These are phyloP conservation scores for Silene conica DNA, from an alignment of 148 eudicot species.

Conservation along the genomic window DNA sequence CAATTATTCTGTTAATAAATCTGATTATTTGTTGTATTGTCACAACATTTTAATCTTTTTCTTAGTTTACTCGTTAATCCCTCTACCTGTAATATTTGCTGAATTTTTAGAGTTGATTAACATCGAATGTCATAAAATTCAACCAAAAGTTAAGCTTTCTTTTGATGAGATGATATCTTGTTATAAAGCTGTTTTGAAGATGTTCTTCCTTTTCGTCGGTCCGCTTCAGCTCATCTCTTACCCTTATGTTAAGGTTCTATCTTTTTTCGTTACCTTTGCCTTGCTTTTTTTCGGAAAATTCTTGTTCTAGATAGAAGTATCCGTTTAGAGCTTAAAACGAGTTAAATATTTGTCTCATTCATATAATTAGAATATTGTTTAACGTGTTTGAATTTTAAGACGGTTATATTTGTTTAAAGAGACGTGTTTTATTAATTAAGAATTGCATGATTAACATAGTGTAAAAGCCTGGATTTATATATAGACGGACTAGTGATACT, in stretches of 20 bases:
- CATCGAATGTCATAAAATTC: constrained; percentile 56
- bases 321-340: too few species aligned
- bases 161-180: constrained; percentile 39
- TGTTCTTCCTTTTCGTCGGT: constrained; percentile 63
- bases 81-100: constrained; percentile 41
- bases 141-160: constrained; percentile 64
- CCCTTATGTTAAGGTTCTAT: constrained; percentile 53
- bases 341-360: too few species aligned
- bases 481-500: too few species aligned
- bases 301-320: too few species aligned
- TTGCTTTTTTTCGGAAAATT: too few species aligned
- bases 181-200: constrained; percentile 67
- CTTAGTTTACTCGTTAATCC: constrained; percentile 56
- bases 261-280: too few species aligned
- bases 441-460: too few species aligned
- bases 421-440: too few species aligned
- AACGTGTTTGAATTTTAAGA: too few species aligned
- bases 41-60: constrained; percentile 79
- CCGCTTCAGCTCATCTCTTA: constrained; percentile 80
- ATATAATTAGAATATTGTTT: too few species aligned
- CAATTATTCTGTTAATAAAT: constrained; percentile 66
- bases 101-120: constrained; percentile 30
- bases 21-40: constrained; percentile 71
- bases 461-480: too few species aligned
- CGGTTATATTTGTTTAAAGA: too few species aligned